Evolutionary conservation across 2,329 filamentous ascomycete species (phyloP), one percentile per base, ranked within the genome.

Genomic region (Chaetoscypha palmicola): DNA sequence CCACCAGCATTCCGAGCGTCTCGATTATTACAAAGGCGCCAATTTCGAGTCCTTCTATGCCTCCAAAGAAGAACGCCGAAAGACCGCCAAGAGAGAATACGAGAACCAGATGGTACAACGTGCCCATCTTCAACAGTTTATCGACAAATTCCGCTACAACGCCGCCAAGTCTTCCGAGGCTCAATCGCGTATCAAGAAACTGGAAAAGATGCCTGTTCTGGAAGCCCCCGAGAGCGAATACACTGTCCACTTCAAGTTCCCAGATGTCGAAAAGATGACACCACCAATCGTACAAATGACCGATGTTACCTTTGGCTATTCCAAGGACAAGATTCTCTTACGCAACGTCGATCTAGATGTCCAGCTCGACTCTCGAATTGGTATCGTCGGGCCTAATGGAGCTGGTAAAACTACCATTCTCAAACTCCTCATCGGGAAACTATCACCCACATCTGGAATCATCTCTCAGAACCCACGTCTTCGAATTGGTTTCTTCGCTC

Each of bases 111-210:
- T 97, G 88, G 88, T 76, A 1, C 81, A 91, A 66, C 79, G 92
- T 56, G 88, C 89, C 23, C 92, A 98, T 72, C 69, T 98, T 51
- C 92, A 98, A 71, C 83, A 87, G 21, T 98, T 98, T 68, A 98
- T 98, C 69, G 92, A 98, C 76, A 98, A 98, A 69, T 98, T 98
- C 76, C 81, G 92, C 41, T 98, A 98, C 76, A 98, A 98, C 63
- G 92, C 92, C 21, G 92, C 91, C 60, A 98, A 98, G 67, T 96
- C 92, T 1, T 95, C 91, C 7, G 92, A 98, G 72, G 92, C 92
- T 1, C 92, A 98, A 63, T 97, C 91, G 1, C 83, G 92, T 60
- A 97, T 98, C 77, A 98, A 98, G 76, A 98, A 98, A 65, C 73
- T 98, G 50, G 94, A 98, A 66, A 88, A 86, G 61, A 96, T 98